These are phyloP conservation scores for Inonotus obliquus DNA, from an alignment of 1,284 basidiomycete genomes.

Conservation along the genomic window DNA sequence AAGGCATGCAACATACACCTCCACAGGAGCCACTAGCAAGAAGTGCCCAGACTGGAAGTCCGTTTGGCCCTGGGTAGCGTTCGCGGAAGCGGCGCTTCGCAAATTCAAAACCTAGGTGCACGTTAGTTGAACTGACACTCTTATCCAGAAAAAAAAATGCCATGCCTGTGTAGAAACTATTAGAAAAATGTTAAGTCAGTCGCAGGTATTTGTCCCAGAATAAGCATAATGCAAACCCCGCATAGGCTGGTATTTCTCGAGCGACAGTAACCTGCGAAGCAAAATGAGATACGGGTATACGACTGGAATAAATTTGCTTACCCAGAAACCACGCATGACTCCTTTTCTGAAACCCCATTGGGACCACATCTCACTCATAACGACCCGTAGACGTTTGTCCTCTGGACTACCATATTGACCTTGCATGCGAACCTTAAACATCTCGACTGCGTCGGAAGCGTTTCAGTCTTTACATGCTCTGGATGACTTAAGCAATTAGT, in stretches of 20 bases:
- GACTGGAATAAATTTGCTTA: conserved; percentile 30
- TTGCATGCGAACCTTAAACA: conserved; percentile 97
- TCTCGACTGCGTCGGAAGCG: conserved; percentile 52
- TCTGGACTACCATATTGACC: conserved; percentile 77
- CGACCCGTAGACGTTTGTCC: conserved; percentile 71
- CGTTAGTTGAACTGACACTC: neutral
- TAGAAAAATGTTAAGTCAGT: neutral
- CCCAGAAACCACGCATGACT: conserved; percentile 97
- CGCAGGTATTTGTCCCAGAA: neutral
- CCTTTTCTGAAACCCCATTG: conserved; percentile 83
- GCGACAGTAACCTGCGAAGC: conserved; percentile 75
- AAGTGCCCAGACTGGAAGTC: conserved; percentile 84
- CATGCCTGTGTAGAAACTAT: conserved; percentile 70
- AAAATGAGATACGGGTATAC: neutral
- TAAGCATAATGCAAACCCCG: conserved; percentile 51
- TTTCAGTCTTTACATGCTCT: neutral
- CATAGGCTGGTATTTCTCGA: conserved; percentile 93
- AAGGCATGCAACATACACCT: conserved; percentile 52
- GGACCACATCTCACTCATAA: conserved; percentile 79
- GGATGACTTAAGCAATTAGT: neutral
- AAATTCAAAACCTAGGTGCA: conserved; percentile 74
- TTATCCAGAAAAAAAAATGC: neutral
- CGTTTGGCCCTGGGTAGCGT: conserved; percentile 47
- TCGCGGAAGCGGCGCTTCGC: conserved; percentile 74
- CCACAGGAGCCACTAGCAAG: conserved; percentile 85